Evolutionary conservation across 768 basidiomycete species (phyloP).

Genomic region (Rhizopogon vesiculosus): DNA sequence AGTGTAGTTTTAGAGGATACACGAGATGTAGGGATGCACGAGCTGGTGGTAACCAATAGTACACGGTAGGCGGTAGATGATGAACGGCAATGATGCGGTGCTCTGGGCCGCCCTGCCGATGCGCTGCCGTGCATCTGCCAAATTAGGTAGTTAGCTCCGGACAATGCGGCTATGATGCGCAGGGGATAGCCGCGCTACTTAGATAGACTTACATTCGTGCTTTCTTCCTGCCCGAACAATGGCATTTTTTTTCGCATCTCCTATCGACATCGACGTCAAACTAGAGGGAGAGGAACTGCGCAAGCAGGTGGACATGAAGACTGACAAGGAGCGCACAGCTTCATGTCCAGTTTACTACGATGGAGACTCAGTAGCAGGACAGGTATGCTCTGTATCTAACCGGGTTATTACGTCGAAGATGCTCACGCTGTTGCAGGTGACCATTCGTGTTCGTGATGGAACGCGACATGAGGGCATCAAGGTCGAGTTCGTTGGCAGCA

Average conservation of each 20-base stretch:
- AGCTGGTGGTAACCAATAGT: too few relatives aligned
- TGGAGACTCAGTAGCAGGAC: conserved; percentile 86
- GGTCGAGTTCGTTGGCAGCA: conserved; percentile 95
- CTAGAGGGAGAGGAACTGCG: conserved; percentile 83
- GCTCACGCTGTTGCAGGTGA: conserved; percentile 45
- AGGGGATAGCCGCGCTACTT: too few relatives aligned
- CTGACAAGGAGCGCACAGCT: conserved; percentile 80
- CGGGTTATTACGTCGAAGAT: not conserved
- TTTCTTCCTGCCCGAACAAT: conserved; percentile 28
- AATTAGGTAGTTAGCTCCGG: too few relatives aligned
- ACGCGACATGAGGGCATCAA: conserved; percentile 99
- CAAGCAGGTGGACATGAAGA: conserved; percentile 87
- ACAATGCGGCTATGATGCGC: too few relatives aligned
- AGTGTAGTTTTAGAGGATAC: too few relatives aligned
- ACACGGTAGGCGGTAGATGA: too few relatives aligned
- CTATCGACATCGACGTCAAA: conserved; percentile 88
- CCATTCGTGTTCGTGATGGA: conserved; percentile 87
- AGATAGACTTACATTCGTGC: not conserved
- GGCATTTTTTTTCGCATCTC: conserved; percentile 87
- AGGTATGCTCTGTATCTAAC: conserved; percentile 44
- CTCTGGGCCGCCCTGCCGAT: too few relatives aligned
- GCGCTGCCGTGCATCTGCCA: too few relatives aligned
- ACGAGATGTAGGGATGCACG: too few relatives aligned
- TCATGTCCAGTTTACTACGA: conserved; percentile 94
- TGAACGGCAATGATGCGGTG: too few relatives aligned